Conservation (phyloP, 768 basidiomycete species). For the Tubosaeta sp. region DNA sequence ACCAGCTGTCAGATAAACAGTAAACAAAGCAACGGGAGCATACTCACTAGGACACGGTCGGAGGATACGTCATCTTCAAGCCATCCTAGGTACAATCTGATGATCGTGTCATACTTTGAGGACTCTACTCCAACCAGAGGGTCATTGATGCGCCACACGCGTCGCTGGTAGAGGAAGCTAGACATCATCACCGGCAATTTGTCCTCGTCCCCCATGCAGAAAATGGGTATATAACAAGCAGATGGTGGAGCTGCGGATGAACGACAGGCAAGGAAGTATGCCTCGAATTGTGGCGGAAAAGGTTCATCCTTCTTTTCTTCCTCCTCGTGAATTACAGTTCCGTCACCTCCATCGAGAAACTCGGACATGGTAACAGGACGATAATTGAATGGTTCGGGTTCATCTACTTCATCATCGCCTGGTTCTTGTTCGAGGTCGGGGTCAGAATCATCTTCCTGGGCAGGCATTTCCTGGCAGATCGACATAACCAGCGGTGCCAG, state of each 20-base stretch:
- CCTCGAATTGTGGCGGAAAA: background rate
- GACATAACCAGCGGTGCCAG: slow-evolving; percentile 2
- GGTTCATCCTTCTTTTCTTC: background rate
- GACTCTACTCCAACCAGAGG: slow-evolving; percentile 5
- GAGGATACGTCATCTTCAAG: background rate
- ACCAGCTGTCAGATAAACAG: background rate
- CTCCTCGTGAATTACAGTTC: background rate
- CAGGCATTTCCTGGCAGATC: background rate
- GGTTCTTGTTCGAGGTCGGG: background rate
- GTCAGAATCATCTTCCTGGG: background rate
- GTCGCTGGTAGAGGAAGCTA: slow-evolving; percentile 4
- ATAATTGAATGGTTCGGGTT: background rate
- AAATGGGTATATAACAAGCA: slow-evolving; percentile 3
- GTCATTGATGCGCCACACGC: slow-evolving; percentile 3
- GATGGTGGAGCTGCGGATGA: background rate
- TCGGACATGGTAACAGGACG: slow-evolving; percentile 5
- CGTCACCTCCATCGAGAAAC: background rate
- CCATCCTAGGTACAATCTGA: slow-evolving; percentile 5
- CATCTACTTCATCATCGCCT: background rate
- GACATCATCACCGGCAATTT: slow-evolving; percentile 7
- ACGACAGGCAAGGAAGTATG: background rate
- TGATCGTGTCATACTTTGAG: slow-evolving; percentile 4
- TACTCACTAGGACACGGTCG: slow-evolving; percentile 1
- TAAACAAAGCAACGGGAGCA: background rate
- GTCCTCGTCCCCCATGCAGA: slow-evolving; percentile 9